Evolutionary conservation across 352 stramenopile species (phyloP), one percentile per base, ranked within the genome.

Genomic region (Phytophthora europaea): DNA sequence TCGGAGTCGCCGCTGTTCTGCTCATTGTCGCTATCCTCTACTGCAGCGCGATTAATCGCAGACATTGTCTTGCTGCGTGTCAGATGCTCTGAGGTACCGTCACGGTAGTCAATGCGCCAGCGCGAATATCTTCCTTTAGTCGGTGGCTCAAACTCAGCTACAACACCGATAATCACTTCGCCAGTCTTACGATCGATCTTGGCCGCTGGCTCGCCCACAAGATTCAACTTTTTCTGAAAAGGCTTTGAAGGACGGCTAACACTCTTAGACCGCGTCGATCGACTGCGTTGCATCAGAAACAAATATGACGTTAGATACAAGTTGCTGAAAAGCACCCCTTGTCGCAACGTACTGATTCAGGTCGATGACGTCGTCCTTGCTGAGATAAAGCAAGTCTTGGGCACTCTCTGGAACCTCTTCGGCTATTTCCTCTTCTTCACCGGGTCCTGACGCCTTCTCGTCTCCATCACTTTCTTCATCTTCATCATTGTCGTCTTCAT

Each of bases 71-170:
- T 81, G 18, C 38, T 65, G 13, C 36, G 71, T 16, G 57, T 79
- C 59, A 93, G 62, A 34, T 82, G 34, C 38, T 77, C 81, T 20
- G 83, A 87, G 16, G 74, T 86, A 18, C 80, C 85, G 36, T 94
- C 78, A 23, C 66, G 76, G 52, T 85, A 94, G 34, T 92, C 76
- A 34, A 91, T 80, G 33, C 83, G 84, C 85, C 85, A 94, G 26
- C 76, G 76, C 6, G 76, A 83, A 76, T 83, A 79, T 22, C 62
- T 70, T 20, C 65, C 68, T 63, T 47, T 22, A 48, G 53, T 58
- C 23, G 53, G 69, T 36, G 64, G 61, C 6, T 76, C 23, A n/a
- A 76, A 64, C 40, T 90, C 78, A 12, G 85, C 80, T 26, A 94
- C 65, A 16, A 92, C 78, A 2, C 87, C 87, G n/a, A 85, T 70